Percentiles rank a stretch among this genome's conserved stretches.
Conservation (phyloP, 208 protist genomes). For the Strigomonas culicis region DNA sequence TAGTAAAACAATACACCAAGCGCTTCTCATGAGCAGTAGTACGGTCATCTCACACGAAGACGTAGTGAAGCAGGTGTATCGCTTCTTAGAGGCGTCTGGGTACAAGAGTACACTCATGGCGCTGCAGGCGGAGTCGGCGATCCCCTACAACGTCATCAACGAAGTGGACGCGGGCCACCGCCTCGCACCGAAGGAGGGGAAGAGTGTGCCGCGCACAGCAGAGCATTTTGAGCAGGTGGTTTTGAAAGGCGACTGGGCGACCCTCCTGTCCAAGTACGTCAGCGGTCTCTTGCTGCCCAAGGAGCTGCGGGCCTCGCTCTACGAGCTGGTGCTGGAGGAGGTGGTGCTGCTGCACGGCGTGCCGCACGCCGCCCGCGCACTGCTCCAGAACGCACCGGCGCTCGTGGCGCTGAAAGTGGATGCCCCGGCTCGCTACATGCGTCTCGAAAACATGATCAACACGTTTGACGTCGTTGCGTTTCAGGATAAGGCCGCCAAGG, state of each 20-base stretch:
- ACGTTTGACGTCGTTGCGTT: slow-evolving; percentile 20
- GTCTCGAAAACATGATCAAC: slow-evolving; percentile 58
- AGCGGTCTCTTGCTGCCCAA: slow-evolving; percentile 58
- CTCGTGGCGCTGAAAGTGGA: slow-evolving; percentile 52
- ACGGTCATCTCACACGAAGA: slow-evolving; percentile 58
- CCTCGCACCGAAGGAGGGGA: neutral
- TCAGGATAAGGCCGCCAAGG: slow-evolving; percentile 11
- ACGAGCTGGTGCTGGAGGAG: slow-evolving; percentile 82
- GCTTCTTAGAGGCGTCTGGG: slow-evolving; percentile 59
- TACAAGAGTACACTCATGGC: slow-evolving; percentile 61
- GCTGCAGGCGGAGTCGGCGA: slow-evolving; percentile 70
- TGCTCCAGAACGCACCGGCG: slow-evolving; percentile 70
- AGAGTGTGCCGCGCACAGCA: slow-evolving; percentile 17
- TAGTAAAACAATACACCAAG: slow-evolving; percentile 4
- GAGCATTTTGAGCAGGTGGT: slow-evolving; percentile 40
- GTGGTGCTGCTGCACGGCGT: slow-evolving; percentile 63
- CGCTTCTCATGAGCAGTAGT: no score
- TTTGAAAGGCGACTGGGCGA: slow-evolving; percentile 68
- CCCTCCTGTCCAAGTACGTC: slow-evolving; percentile 65
- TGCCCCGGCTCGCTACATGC: slow-evolving; percentile 51
- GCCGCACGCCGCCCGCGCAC: slow-evolving; percentile 52
- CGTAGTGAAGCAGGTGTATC: slow-evolving; percentile 62
- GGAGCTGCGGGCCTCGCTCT: slow-evolving; percentile 60
- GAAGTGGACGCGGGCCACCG: slow-evolving; percentile 5
- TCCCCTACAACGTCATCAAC: slow-evolving; percentile 78